Base-by-base conservation (phyloP, 2,329 filamentous ascomycete genomes). In the Stagonosporopsis rhizophila region DNA sequence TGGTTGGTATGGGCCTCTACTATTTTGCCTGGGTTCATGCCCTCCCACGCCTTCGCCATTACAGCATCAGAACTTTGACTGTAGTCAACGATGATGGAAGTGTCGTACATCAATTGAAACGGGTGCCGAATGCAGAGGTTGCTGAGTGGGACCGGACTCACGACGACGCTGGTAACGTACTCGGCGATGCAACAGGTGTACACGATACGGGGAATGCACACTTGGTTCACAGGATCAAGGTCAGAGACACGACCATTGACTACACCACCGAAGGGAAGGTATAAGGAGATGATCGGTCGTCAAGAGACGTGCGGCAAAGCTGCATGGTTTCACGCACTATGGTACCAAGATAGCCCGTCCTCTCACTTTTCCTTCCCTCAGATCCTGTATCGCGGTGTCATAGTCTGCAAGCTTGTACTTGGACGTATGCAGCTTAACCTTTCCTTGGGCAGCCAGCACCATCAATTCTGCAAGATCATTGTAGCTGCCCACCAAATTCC, bases 131-230 rank as follows among this genome's bases (percentile, higher is more conserved):
- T 27, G 49, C 48, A 2, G 56, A 69, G 25, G 45, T 72, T 15
- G 62, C 52, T n/a, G 62, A 70, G 40, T 73, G 70, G 66, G 71
- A 74, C 61, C 57, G 58, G 11, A 69, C 62, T 22, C 70, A 74
- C 50, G 71, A 74, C 44, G 67, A 61, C 6, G 60, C 66, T 2
- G 67, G 67, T 0, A 70, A 71, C 40, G 30, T 69, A n/a, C 44
- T 67, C 6, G 44, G 50, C 7, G 58, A 54, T 14, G 56, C 56
- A 11, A 58, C 44, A 23, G 57, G 47, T 9, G 38, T 44, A 30
- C 39, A 41, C 4, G 35, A 40, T 8, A 50, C 39, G 5, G 58
- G 53, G 9, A 59, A 57, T 34, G 30, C 40, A 3, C 56, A 60
- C 44, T 44, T 66, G 47, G 19, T 60, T 4, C 52, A 54, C 41